phyloP scores from a whole-genome alignment of 768 basidiomycete species.

The Boletus reticuloceps region DNA sequence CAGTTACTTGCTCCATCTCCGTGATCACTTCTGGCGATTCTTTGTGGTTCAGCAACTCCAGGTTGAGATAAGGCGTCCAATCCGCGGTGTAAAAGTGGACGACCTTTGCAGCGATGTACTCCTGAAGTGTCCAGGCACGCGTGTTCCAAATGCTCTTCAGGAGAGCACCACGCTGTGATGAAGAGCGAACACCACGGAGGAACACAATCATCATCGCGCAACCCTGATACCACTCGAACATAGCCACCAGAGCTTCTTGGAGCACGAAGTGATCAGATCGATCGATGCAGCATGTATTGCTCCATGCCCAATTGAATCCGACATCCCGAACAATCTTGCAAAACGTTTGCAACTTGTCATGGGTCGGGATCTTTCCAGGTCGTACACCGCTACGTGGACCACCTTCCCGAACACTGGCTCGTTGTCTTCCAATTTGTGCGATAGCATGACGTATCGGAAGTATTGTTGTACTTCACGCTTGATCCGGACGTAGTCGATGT shows the following conservation, averaged over 20 bases:
- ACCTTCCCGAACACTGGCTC: too few relatives aligned
- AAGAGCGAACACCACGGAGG: too few relatives aligned
- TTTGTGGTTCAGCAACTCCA: too few relatives aligned
- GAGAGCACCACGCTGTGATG: too few relatives aligned
- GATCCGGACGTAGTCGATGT: neutral
- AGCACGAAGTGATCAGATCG: neutral
- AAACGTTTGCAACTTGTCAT: neutral
- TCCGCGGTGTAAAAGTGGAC: neutral
- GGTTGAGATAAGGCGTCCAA: too few relatives aligned
- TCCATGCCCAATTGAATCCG: neutral
- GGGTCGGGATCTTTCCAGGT: neutral
- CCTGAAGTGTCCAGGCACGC: neutral
- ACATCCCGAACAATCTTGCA: neutral
- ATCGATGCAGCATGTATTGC: neutral
- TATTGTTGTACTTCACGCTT: too few relatives aligned
- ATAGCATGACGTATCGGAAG: too few relatives aligned
- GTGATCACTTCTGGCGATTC: too few relatives aligned
- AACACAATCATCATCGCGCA: too few relatives aligned
- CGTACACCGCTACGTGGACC: neutral
- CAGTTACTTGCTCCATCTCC: neutral
- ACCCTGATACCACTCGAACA: too few relatives aligned
- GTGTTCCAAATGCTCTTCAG: neutral
- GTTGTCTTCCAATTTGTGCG: too few relatives aligned
- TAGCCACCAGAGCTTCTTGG: neutral
- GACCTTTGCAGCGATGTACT: neutral